A percentile compares a stretch with the other conserved stretches of the same genome.
phyloP scores from a whole-genome alignment of 257 asterid genomes.

The Solanum etuberosum region DNA sequence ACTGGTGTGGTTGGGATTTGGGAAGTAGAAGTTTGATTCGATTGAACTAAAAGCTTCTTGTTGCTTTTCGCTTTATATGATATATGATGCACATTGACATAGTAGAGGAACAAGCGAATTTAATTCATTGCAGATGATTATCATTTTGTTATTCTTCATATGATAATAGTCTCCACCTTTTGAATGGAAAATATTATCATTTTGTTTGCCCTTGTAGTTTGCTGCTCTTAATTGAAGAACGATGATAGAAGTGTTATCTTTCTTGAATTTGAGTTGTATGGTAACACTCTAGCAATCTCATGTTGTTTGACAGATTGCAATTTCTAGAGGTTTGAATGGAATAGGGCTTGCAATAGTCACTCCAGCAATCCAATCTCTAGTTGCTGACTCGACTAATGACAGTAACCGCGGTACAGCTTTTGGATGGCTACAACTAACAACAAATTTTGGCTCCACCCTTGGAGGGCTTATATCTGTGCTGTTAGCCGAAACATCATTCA shows the following conservation, averaged over 20 bases:
- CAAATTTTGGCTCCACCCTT: conserved; percentile 64
- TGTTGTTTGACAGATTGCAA: conserved; percentile 43
- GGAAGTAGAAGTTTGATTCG: not conserved
- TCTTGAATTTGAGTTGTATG: not conserved
- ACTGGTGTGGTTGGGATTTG: not conserved
- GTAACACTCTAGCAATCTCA: not conserved
- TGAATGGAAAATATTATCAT: not conserved
- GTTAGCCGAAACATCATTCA: conserved; percentile 47
- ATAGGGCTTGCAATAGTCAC: conserved; percentile 77
- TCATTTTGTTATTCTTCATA: not conserved
- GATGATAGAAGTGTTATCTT: not conserved
- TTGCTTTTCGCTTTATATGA: not conserved
- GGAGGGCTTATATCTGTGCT: conserved; percentile 66
- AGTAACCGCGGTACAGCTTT: conserved; percentile 87
- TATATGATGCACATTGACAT: not conserved
- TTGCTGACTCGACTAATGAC: conserved; percentile 80
- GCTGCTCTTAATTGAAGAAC: not conserved
- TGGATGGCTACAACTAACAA: conserved; percentile 71
- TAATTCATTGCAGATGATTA: not conserved
- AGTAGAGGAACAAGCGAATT: not conserved
- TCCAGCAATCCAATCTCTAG: conserved; percentile 77
- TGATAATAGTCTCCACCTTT: not conserved
- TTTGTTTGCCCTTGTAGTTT: not conserved
- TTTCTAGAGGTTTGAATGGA: conserved; percentile 79
- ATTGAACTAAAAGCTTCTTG: not conserved